A percentile compares a stretch with the other conserved stretches of the same genome.
Conservation (phyloP, 345 rosid species). For the Citrus australasica region DNA sequence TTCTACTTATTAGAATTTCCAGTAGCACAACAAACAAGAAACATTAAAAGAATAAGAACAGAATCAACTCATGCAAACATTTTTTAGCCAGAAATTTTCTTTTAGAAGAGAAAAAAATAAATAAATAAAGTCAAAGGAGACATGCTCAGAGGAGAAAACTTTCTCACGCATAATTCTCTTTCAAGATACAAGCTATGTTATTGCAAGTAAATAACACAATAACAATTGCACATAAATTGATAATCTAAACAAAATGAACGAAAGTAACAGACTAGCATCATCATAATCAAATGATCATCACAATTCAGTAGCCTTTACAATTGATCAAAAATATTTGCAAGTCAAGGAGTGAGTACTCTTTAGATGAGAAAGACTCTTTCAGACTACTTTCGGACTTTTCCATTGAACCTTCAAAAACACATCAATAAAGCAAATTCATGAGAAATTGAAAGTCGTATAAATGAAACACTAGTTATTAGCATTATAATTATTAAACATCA, state of each 20-base stretch:
- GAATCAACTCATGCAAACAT: no score
- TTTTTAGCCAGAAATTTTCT: no score
- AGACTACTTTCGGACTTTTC: conserved; percentile 18
- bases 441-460: not conserved
- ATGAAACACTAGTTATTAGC: not conserved
- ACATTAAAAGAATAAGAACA: no score
- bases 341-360: conserved; percentile 40
- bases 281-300: not conserved
- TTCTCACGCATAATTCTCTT: no score
- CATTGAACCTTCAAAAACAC: conserved; percentile 21
- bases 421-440: not conserved
- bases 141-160: no score
- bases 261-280: not conserved
- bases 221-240: not conserved
- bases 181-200: no score
- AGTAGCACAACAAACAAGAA: not conserved
- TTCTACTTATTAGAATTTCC: not conserved
- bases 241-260: not conserved
- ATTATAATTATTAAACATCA: not conserved
- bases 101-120: no score
- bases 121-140: no score
- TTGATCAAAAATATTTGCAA: not conserved
- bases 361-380: conserved; percentile 23
- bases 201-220: no score
- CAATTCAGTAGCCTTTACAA: not conserved